A percentile compares a stretch with the other conserved stretches of the same genome.
These are phyloP conservation scores for Paspalum notatum DNA, from an alignment of 176 grass and related monocot species.

Conservation along the genomic window DNA sequence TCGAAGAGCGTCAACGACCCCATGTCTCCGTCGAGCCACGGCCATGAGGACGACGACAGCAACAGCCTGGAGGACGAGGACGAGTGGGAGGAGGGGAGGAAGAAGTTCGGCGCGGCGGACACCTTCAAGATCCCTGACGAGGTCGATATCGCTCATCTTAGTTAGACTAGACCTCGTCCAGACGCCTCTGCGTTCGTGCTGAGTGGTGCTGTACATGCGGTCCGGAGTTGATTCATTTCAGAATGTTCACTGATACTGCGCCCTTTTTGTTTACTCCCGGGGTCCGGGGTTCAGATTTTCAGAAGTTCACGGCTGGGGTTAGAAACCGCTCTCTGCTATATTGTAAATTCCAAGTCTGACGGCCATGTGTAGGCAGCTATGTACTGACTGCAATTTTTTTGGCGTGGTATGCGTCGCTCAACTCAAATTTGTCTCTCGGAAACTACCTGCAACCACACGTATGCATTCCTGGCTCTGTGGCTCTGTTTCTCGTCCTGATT, in stretches of 20 bases:
- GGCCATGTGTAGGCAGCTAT: not conserved
- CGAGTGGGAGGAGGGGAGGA: slow-evolving; percentile 74
- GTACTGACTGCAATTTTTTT: not conserved
- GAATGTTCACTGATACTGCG: slow-evolving; percentile 28
- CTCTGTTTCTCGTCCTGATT: not conserved
- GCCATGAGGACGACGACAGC: slow-evolving; percentile 25
- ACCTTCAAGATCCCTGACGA: slow-evolving; percentile 81
- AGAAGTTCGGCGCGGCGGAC: slow-evolving; percentile 70
- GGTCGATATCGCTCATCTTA: slow-evolving; percentile 62
- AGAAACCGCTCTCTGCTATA: not conserved
- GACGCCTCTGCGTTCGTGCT: not conserved
- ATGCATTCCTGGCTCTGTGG: not conserved
- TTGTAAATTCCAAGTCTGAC: slow-evolving; percentile 5
- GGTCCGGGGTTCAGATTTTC: slow-evolving; percentile 24
- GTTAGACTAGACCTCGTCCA: slow-evolving; percentile 16
- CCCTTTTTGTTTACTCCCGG: not conserved
- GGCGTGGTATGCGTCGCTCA: not conserved
- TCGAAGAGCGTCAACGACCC: slow-evolving; percentile 71
- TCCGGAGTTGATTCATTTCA: slow-evolving; percentile 31
- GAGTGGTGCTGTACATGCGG: not conserved
- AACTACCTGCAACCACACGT: not conserved
- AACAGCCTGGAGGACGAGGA: slow-evolving; percentile 56
- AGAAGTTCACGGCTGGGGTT: not conserved
- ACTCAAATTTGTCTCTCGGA: no score
- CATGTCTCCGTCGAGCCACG: slow-evolving; percentile 19